Conservation (phyloP, 257 asterid genomes). For the Nicotiana undulata region DNA sequence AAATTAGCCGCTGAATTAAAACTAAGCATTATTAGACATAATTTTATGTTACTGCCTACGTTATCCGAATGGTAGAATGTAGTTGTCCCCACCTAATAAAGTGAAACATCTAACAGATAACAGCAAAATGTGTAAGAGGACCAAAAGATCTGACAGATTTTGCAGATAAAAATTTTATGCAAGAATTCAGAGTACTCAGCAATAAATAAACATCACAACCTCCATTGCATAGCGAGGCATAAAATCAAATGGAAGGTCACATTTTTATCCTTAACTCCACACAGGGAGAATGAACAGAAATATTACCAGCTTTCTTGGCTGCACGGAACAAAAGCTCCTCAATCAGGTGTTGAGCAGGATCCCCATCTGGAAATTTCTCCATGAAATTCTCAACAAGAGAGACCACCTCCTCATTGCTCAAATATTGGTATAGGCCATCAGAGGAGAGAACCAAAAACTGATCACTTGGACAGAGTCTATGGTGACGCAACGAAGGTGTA, state of each 20-base stretch:
- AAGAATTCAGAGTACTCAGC: not conserved
- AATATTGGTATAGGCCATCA: conserved; percentile 93
- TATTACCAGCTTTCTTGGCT: conserved; percentile 92
- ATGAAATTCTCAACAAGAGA: conserved; percentile 73
- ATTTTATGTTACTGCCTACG: not conserved
- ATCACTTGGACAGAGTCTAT: conserved; percentile 77
- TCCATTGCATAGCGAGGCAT: not conserved
- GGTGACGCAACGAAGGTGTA: conserved; percentile 86
- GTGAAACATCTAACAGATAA: not conserved
- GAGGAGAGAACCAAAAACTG: conserved; percentile 93
- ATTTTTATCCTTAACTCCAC: not conserved
- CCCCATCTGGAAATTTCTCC: conserved; percentile 97
- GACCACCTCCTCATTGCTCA: conserved; percentile 93
- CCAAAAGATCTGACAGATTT: not conserved
- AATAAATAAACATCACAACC: not conserved
- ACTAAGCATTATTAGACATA: not conserved
- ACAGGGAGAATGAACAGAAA: not conserved
- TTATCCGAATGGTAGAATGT: not conserved
- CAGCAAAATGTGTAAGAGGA: not conserved
- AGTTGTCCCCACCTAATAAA: not conserved
- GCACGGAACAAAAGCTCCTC: conserved; percentile 94
- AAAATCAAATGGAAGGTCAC: not conserved
- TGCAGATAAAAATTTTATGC: not conserved
- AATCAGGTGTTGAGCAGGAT: conserved; percentile 93
- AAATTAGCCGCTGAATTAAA: not conserved